Percentiles rank a stretch among this genome's conserved stretches.
These are phyloP conservation scores for Boletus speciosus DNA, from an alignment of 768 basidiomycete genomes.

Conservation along the genomic window DNA sequence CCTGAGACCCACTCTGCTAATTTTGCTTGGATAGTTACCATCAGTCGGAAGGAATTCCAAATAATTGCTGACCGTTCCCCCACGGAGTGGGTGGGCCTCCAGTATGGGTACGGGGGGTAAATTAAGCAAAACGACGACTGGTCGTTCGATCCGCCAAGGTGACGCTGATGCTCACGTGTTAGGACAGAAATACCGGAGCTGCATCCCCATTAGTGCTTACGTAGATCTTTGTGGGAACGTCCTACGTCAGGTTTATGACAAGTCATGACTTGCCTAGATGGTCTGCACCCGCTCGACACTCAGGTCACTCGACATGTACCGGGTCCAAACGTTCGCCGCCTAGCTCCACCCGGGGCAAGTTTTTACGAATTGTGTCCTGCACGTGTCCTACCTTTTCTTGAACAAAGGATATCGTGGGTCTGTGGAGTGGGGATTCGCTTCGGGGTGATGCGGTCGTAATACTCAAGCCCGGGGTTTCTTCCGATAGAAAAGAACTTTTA, in stretches of 20 bases:
- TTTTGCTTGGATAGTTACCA: too few species aligned
- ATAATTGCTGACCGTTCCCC: not conserved
- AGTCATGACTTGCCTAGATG: not conserved
- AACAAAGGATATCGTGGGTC: not conserved
- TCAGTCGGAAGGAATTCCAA: not conserved
- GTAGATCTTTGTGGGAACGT: not conserved
- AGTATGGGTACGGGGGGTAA: not conserved
- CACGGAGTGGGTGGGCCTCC: not conserved
- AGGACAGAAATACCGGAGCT: not conserved
- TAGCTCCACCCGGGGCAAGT: not conserved
- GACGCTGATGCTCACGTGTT: not conserved
- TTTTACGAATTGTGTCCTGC: not conserved
- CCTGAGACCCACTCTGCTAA: too few species aligned
- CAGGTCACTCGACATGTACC: not conserved
- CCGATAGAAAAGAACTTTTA: not conserved
- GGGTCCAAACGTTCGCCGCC: not conserved
- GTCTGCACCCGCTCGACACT: not conserved
- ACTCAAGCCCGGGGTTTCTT: not conserved
- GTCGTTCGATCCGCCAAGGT: not conserved
- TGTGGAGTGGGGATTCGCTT: not conserved
- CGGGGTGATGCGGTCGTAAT: not conserved
- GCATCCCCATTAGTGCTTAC: too few species aligned
- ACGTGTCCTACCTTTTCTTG: not conserved
- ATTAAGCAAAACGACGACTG: not conserved
- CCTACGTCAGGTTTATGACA: not conserved